Evolutionary conservation across 2,329 filamentous ascomycete species (phyloP).

Genomic region (Calonectria hongkongensis): DNA sequence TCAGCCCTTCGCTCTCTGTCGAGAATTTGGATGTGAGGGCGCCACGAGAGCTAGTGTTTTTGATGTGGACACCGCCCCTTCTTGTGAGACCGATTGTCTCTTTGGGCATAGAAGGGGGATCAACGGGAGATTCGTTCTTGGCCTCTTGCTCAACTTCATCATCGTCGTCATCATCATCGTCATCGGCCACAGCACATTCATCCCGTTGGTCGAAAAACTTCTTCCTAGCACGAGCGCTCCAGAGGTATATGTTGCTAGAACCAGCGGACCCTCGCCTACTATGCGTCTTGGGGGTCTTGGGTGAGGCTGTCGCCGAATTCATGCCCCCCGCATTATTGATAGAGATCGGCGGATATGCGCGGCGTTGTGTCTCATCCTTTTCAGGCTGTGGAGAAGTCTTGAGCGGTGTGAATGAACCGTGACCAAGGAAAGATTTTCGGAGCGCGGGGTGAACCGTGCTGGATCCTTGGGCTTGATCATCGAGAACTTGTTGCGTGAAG

Average conservation of each 20-base stretch:
- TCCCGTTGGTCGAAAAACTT: constrained; percentile 37
- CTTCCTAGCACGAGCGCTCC: constrained; percentile 52
- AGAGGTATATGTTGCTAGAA: constrained; percentile 57
- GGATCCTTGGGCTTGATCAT: constrained; percentile 53
- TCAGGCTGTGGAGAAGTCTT: constrained; percentile 50
- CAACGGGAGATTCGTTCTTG: constrained; percentile 35
- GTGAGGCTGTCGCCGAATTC: constrained; percentile 53
- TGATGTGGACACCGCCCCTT: constrained; percentile 50
- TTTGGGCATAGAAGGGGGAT: constrained; percentile 44
- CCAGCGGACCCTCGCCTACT: constrained; percentile 57
- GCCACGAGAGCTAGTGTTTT: constrained; percentile 30
- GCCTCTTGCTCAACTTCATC: constrained; percentile 44
- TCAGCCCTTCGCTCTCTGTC: not conserved
- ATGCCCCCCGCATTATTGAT: constrained; percentile 55
- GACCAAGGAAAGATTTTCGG: constrained; percentile 53
- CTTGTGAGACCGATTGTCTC: constrained; percentile 46
- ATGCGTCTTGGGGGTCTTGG: constrained; percentile 48
- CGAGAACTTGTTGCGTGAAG: constrained; percentile 55
- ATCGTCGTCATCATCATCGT: constrained; percentile 48
- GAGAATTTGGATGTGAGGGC: constrained; percentile 18
- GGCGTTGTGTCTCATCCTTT: constrained; percentile 52
- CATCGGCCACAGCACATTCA: constrained; percentile 51
- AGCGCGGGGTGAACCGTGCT: constrained; percentile 60
- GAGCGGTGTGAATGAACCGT: constrained; percentile 55
- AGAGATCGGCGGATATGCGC: constrained; percentile 62